Evolutionary conservation across 768 basidiomycete genomes (phyloP).

Genomic region (Lenzites betulinus): DNA sequence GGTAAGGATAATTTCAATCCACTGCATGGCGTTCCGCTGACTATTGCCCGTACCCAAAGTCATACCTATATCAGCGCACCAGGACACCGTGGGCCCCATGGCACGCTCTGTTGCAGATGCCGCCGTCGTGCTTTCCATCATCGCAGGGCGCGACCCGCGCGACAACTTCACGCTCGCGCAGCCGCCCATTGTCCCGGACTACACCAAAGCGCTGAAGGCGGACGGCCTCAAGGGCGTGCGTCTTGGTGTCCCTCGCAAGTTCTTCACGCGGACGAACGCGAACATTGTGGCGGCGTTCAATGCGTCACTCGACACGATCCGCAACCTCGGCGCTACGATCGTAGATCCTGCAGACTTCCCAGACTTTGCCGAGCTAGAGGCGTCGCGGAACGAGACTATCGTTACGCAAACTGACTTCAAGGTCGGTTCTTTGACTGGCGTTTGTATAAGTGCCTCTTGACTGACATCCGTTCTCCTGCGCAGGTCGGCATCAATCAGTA

Average conservation of each 20-base stretch:
- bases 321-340: conserved; percentile 47
- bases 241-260: conserved; percentile 45
- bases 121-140: conserved; percentile 40
- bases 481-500: conserved; percentile 60
- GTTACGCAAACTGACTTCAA: conserved; percentile 63
- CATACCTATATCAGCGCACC: conserved; percentile 44
- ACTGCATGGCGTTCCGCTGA: not conserved
- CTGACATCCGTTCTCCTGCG: conserved; percentile 9
- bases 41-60: conserved; percentile 32
- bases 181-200: conserved; percentile 55
- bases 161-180: conserved; percentile 45
- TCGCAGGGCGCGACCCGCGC: conserved; percentile 44
- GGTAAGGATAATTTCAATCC: conserved; percentile 28
- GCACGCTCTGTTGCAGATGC: conserved; percentile 38
- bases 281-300: conserved; percentile 44
- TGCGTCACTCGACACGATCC: conserved; percentile 39
- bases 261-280: conserved; percentile 51
- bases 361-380: conserved; percentile 48
- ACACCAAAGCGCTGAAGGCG: conserved; percentile 49
- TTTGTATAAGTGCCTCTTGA: conserved; percentile 27
- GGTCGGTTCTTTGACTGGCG: conserved; percentile 33
- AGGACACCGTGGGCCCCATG: conserved; percentile 42
- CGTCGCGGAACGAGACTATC: conserved; percentile 51
- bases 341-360: conserved; percentile 67
- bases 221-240: conserved; percentile 49